Conservation (phyloP, 768 basidiomycete species). For the Pisolithus marmoratus region DNA sequence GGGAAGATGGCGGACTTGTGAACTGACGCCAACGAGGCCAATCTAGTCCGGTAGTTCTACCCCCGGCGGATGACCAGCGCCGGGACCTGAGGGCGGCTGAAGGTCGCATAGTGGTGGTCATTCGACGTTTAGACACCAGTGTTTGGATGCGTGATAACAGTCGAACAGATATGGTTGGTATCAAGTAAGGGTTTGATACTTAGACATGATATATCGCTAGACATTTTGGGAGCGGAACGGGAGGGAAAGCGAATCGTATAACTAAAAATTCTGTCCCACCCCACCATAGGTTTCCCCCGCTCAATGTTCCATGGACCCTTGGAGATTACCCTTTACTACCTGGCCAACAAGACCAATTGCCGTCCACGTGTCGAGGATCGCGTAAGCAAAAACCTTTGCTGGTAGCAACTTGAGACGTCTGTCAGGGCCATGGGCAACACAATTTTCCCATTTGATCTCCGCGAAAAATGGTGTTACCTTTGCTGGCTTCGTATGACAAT, state of each 20-base stretch:
- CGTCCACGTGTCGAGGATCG: not conserved
- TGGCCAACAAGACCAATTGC: not conserved
- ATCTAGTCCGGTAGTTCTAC: not conserved
- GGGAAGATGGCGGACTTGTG: not conserved
- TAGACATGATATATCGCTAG: too few species aligned
- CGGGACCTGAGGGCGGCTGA: too few species aligned
- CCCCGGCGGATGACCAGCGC: too few species aligned
- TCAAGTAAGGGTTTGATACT: too few species aligned
- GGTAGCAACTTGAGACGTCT: not conserved
- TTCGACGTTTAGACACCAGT: too few species aligned
- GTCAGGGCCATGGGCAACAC: constrained; percentile 2
- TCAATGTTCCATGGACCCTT: constrained; percentile 20
- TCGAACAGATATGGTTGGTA: too few species aligned
- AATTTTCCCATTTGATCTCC: constrained; percentile 23
- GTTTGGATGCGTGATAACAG: too few species aligned
- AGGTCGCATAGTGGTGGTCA: not conserved
- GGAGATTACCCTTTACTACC: constrained; percentile 9
- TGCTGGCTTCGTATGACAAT: constrained; percentile 7
- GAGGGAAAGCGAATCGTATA: not conserved
- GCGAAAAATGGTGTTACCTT: constrained; percentile 13
- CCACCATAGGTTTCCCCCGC: not conserved
- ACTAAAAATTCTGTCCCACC: not conserved
- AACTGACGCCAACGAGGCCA: not conserved
- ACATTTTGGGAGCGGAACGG: not conserved
- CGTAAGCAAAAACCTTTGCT: not conserved